phyloP scores from a whole-genome alignment of 257 asterid species.

The Salvia miltiorrhiza region DNA sequence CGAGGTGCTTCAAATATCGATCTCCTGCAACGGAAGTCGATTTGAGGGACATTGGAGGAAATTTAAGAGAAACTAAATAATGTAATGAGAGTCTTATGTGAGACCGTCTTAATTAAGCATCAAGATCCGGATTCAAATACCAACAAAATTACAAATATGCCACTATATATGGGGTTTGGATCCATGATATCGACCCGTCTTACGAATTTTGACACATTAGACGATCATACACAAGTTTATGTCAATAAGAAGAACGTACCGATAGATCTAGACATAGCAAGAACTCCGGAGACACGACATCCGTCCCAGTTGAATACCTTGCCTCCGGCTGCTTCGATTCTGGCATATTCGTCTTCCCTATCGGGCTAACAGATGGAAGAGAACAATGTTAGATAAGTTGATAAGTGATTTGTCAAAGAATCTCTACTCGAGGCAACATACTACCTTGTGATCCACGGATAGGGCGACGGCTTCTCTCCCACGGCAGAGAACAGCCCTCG shows the following conservation, averaged over 20 bases:
- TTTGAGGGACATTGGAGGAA: too few species aligned
- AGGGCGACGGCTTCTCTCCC: slow-evolving; percentile 77
- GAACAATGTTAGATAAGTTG: not conserved
- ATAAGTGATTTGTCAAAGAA: too few species aligned
- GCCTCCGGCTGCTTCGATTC: slow-evolving; percentile 94
- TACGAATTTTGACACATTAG: too few species aligned
- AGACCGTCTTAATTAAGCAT: too few species aligned
- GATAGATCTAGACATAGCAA: slow-evolving; percentile 93
- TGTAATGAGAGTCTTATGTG: too few species aligned
- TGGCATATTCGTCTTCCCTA: slow-evolving; percentile 82
- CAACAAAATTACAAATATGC: too few species aligned
- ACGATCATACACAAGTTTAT: too few species aligned
- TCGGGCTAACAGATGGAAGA: slow-evolving; percentile 47
- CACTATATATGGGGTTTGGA: too few species aligned
- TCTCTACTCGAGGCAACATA: not conserved
- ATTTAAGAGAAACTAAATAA: too few species aligned
- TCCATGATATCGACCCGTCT: too few species aligned
- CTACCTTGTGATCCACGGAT: slow-evolving; percentile 85
- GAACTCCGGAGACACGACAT: slow-evolving; percentile 90
- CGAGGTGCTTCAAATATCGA: slow-evolving; percentile 80
- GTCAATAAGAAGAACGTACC: slow-evolving; percentile 53
- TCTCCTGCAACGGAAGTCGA: slow-evolving; percentile 74
- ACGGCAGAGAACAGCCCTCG: slow-evolving; percentile 92
- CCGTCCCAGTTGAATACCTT: slow-evolving; percentile 97
- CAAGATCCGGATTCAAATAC: too few species aligned